Conservation (phyloP, 2,329 filamentous ascomycete species). For the Claviceps lovelessii region DNA sequence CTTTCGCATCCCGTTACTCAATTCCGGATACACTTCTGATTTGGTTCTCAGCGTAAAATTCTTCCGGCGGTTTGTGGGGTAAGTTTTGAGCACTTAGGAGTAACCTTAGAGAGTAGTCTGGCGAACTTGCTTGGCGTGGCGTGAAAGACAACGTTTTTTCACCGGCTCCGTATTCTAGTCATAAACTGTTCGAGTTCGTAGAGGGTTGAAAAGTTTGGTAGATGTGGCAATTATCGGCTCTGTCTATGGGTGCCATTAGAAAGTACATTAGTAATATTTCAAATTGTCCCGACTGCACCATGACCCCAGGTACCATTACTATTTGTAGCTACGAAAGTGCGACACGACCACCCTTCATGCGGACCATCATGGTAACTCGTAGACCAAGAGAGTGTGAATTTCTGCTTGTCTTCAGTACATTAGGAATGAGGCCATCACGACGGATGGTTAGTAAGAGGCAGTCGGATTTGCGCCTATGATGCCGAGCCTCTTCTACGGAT, state of each 20-base stretch:
- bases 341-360: too few relatives aligned
- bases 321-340: too few relatives aligned
- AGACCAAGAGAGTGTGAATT: too few relatives aligned
- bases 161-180: neutral
- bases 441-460: too few relatives aligned
- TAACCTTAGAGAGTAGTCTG: neutral
- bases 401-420: too few relatives aligned
- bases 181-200: neutral
- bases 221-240: neutral
- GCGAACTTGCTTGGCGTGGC: neutral
- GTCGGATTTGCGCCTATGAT: too few relatives aligned
- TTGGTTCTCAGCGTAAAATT: neutral
- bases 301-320: too few relatives aligned
- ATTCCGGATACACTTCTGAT: neutral
- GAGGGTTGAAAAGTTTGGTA: neutral
- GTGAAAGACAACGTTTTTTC: neutral
- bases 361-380: too few relatives aligned
- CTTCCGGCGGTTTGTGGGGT: neutral
- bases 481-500: too few relatives aligned
- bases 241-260: neutral
- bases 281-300: too few relatives aligned
- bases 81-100: neutral
- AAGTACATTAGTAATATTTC: neutral
- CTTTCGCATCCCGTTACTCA: neutral
- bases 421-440: too few relatives aligned